Evolutionary conservation across 768 basidiomycete genomes (phyloP).

Genomic region (Phanerodontia chrysosporium): DNA sequence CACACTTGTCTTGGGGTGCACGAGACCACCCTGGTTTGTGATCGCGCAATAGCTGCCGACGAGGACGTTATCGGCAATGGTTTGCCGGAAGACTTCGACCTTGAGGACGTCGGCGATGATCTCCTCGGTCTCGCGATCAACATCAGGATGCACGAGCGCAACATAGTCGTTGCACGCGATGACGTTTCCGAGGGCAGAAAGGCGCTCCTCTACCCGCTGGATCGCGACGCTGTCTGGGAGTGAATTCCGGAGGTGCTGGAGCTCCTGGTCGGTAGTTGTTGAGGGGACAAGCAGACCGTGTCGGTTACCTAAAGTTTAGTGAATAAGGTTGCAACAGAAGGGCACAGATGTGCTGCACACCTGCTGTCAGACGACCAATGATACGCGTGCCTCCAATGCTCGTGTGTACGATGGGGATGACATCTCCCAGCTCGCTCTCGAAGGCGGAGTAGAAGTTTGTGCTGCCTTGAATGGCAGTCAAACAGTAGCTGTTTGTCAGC

Average conservation of each 20-base stretch:
- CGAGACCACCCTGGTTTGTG: constrained; percentile 95
- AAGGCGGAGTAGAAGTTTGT: constrained; percentile 98
- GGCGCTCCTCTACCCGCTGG: constrained; percentile 94
- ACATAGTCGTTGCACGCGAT: constrained; percentile 99
- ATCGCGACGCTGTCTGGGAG: constrained; percentile 91
- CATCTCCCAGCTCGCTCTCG: constrained; percentile 89
- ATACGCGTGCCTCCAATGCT: constrained; percentile 94
- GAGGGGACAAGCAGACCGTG: constrained; percentile 96
- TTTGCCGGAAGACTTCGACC: constrained; percentile 98
- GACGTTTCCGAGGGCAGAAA: constrained; percentile 96
- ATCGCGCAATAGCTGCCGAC: constrained; percentile 95
- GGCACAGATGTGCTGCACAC: constrained; percentile 33
- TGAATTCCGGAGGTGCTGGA: constrained; percentile 95
- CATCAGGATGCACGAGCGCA: constrained; percentile 95
- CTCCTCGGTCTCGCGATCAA: constrained; percentile 98
- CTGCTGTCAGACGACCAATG: constrained; percentile 88
- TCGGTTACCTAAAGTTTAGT: constrained; percentile 64
- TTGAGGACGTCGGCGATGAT: constrained; percentile 99
- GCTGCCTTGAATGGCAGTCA: constrained; percentile 88
- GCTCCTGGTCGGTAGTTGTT: constrained; percentile 95
- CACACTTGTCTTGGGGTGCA: constrained; percentile 95
- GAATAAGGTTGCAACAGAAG: not conserved
- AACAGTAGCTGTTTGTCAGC: constrained; percentile 97
- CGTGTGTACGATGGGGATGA: constrained; percentile 94
- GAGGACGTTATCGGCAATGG: constrained; percentile 92